These are phyloP conservation scores for Carex arenaria DNA, from an alignment of 202 grass and related monocot species.

Conservation along the genomic window DNA sequence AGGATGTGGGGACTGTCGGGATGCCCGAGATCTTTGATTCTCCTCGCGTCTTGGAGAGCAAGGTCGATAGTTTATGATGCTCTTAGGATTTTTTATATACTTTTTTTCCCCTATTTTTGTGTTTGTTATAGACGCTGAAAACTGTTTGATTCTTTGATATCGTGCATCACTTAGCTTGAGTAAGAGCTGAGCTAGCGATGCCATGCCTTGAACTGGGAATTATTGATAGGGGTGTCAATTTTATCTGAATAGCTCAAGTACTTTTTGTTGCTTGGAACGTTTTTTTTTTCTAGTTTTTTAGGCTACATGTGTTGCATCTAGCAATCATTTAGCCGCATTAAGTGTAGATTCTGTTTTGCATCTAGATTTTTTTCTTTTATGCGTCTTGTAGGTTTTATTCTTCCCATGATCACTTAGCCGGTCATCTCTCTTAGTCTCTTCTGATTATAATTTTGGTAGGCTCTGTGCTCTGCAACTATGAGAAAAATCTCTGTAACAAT, in stretches of 20 bases:
- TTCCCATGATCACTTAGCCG: background rate
- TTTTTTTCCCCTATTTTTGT: background rate
- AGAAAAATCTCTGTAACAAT: background rate
- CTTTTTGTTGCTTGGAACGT: background rate
- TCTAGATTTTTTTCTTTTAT: background rate
- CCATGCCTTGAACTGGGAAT: background rate
- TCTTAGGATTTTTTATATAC: background rate
- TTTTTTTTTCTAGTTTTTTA: background rate
- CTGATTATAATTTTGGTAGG: background rate
- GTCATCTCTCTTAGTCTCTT: background rate
- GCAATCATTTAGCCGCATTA: background rate
- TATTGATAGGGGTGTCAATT: background rate
- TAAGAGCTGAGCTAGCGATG: background rate
- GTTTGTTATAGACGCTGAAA: background rate
- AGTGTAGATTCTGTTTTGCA: background rate
- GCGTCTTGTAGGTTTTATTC: background rate
- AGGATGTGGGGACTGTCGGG: conserved; percentile 75
- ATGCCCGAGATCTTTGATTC: conserved; percentile 92
- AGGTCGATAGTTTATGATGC: conserved; percentile 14
- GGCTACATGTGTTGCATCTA: background rate
- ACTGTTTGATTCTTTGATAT: background rate
- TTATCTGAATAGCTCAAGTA: background rate
- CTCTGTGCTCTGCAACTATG: background rate
- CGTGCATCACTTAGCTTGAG: background rate
- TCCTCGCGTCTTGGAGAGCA: conserved; percentile 34